phyloP scores from a whole-genome alignment of 371 early-diverging fungal genomes.

The Mucor indicus region DNA sequence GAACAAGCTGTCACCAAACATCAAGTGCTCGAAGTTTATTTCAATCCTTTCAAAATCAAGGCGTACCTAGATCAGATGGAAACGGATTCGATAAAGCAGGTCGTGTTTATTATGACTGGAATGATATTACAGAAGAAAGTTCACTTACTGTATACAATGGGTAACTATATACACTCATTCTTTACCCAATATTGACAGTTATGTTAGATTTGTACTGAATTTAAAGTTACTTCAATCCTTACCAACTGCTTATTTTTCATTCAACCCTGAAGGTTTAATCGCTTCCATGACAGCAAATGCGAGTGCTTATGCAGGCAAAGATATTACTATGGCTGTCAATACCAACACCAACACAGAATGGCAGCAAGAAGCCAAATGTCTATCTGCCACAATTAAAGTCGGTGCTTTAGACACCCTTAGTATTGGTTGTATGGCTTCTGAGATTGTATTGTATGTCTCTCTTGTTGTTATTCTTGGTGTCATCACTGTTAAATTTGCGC shows the following conservation, averaged over 20 bases:
- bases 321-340: conserved; percentile 32
- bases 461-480: conserved; percentile 61
- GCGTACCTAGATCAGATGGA: conserved; percentile 24
- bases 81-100: conserved; percentile 42
- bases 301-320: conserved; percentile 26
- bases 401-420: conserved; percentile 69
- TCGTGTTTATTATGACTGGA: conserved; percentile 71
- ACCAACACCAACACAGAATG: conserved; percentile 17
- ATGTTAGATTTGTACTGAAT: conserved; percentile 37
- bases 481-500: conserved; percentile 65
- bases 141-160: conserved; percentile 71
- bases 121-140: conserved; percentile 46
- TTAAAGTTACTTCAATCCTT: conserved; percentile 29
- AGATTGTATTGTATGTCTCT: conserved; percentile 62
- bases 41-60: conserved; percentile 26
- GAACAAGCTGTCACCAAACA: conserved; percentile 63
- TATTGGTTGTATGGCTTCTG: conserved; percentile 69
- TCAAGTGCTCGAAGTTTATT: conserved; percentile 35
- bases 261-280: conserved; percentile 28
- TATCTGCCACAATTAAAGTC: conserved; percentile 62
- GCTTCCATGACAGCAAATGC: conserved; percentile 16
- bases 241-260: conserved; percentile 23
- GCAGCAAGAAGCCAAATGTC: conserved; percentile 50
- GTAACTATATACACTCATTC: conserved; percentile 29
- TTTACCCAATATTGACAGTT: background rate